Base-by-base conservation (phyloP, 2,329 filamentous ascomycete species). In the Monilinia aucupariae region DNA sequence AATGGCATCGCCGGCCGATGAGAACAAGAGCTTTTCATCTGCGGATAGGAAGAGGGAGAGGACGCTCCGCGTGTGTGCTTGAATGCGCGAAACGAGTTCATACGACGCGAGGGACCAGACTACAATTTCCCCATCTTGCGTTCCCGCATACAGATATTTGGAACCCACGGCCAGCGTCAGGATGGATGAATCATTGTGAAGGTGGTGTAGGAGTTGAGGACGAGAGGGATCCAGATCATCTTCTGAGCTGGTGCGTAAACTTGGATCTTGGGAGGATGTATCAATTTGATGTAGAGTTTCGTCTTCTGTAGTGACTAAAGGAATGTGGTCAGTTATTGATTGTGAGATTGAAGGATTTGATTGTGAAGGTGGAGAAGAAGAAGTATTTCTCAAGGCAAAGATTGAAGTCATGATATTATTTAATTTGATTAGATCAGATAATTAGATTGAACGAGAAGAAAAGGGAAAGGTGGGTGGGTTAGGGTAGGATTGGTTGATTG, bases 91-190 rank as follows among this genome's bases (percentile, higher is more conserved):
- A 34, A 90, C 84, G 58, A 89, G 86, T 75, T 96, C 88, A 74
- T 92, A 99, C 9, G 91, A 96, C 68, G 88, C 87, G 51, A 99
- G 82, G 4, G 89, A 92, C 89, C 92, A 99, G 51, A 92, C 88
- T 52, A 96, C 81, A 65, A 99, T 96, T 77, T 97, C 91, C 65
- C 94, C 94, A 67, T 91, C 90, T 74, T 97, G 92, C 1, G 94
- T 92, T 48, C 94, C 94, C 22, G 93, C 92, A 75, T 91, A 99
- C 61, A 99, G 89, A 73, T 87, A 88, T 54, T 89, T 82, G 59
- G 90, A 82, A 63, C 91, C 92, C 30, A 96, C 85, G 4, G 87
- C 90, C 62, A 99, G 82, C 10, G 91, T 86, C 58, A 99, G 85
- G 54, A 96, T 89, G 2, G 89, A 91, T 75, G 86, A 90, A 71